These are phyloP conservation scores for Rhizoctonia solani DNA, from an alignment of 1,284 basidiomycete species.

Conservation along the genomic window DNA sequence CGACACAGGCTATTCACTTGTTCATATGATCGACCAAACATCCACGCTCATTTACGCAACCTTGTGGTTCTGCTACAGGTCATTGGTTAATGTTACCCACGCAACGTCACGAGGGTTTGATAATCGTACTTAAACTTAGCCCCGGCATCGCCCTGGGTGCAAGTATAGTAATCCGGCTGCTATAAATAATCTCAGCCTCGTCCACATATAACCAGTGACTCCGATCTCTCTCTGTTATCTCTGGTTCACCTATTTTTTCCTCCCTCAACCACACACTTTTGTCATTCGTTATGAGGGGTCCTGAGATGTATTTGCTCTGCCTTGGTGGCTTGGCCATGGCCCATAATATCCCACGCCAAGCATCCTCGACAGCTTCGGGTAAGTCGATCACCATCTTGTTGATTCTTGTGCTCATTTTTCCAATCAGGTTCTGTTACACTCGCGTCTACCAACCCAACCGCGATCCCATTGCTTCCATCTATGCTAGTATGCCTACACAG, in stretches of 20 bases:
- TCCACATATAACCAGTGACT: conserved; percentile 5
- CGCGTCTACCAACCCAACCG: conserved; percentile 61
- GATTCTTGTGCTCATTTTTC: neutral
- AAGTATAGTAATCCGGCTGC: neutral
- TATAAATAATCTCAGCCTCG: conserved; percentile 5
- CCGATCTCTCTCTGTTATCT: neutral
- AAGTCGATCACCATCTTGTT: neutral
- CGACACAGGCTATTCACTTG: no score
- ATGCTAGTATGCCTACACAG: conserved; percentile 46
- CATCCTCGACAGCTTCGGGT: neutral
- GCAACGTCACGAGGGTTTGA: neutral
- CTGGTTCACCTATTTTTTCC: neutral
- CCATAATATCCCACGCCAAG: conserved; percentile 8
- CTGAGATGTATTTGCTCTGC: neutral
- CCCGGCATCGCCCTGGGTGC: neutral
- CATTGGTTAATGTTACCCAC: neutral
- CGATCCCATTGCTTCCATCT: conserved; percentile 58
- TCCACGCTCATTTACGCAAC: neutral
- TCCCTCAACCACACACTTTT: neutral
- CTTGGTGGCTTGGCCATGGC: neutral
- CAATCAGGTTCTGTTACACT: conserved; percentile 48
- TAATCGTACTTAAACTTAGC: conserved; percentile 10
- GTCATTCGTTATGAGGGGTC: conserved; percentile 12
- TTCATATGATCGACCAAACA: no score
- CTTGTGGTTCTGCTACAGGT: neutral